Conservation (phyloP, 257 asterid genomes). For the Jaltomata sinuosa region DNA sequence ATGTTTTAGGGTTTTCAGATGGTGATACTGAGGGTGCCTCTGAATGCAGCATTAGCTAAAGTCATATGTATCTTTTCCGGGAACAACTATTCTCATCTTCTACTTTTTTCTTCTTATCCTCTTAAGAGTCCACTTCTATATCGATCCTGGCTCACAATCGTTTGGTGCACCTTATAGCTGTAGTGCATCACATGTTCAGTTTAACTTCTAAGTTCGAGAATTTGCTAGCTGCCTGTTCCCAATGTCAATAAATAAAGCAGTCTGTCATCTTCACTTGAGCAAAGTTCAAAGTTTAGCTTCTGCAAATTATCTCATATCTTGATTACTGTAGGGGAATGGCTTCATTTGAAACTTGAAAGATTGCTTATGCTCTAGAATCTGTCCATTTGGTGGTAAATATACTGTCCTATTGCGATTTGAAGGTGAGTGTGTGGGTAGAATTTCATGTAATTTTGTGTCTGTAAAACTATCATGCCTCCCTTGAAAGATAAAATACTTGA, state of each 20-base stretch:
- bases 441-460: not conserved
- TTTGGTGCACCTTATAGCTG: not conserved
- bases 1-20: conserved; percentile 36
- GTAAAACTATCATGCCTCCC: not conserved
- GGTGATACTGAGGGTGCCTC: conserved; percentile 24
- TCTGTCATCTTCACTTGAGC: not conserved
- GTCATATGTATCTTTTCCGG: not conserved
- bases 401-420: not conserved
- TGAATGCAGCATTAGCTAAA: conserved; percentile 54
- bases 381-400: not conserved
- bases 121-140: not conserved
- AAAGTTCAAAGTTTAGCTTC: not conserved
- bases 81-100: not conserved
- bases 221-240: not conserved
- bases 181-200: not conserved
- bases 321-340: not conserved
- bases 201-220: not conserved
- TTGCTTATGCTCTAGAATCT: not conserved
- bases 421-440: not conserved
- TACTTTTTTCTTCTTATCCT: not conserved
- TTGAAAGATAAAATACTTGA: not conserved
- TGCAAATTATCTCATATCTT: not conserved
- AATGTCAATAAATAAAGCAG: not conserved
- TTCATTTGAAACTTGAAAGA: not conserved
- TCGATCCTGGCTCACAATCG: not conserved